Evolutionary conservation across 306 rosid genomes (phyloP), one percentile per base, ranked within the genome.

Genomic region (Rosa multiflora): DNA sequence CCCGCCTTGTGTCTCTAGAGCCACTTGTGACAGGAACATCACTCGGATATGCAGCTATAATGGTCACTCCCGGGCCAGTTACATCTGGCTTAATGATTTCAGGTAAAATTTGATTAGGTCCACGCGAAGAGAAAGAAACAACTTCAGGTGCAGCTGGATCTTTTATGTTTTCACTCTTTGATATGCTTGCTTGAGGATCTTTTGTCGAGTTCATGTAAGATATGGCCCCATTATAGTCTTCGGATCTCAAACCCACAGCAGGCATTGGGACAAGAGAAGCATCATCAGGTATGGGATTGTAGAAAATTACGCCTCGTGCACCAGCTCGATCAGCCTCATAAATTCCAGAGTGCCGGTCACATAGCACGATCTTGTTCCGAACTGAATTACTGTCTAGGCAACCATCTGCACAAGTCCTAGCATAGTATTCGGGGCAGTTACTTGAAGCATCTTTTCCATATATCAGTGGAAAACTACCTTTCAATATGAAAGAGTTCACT

Each of bases 61-160:
- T 85, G 42, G 59, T 83, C 18, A 85, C 79, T 67, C 88, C 85
- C 39, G 88, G 82, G 40, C 83, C 88, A 10, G 76, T 73, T 55
- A 81, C 37, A 70, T 85, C 85, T 15, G 83, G 85, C 81, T 85
- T 78, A 14, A 82, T 67, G 40, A 85, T 78, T 71, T 72, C 83
- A 0, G 44, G 49, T 47, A 84, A 70, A 47, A 81, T 40, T 43
- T 44, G 37, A 70, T 82, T 82, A 17, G 88, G 88, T 26, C 88
- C 85, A 10, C 85, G 80, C n/a, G 88, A 85, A 78, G 85, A 85
- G 58, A 85, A 85, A 48, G 83, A 78, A 78, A 73, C 85, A 20
- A 85, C 85, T 62, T 13, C 58, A 10, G 88, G 88, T 11, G 88
- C 81, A 13, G 37, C 40, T 14, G 66, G 53, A 64, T 85, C 81